Evolutionary conservation across 371 early-diverging fungal genomes (phyloP), one percentile per base, ranked within the genome.

Genomic region (Actinomucor elegans): DNA sequence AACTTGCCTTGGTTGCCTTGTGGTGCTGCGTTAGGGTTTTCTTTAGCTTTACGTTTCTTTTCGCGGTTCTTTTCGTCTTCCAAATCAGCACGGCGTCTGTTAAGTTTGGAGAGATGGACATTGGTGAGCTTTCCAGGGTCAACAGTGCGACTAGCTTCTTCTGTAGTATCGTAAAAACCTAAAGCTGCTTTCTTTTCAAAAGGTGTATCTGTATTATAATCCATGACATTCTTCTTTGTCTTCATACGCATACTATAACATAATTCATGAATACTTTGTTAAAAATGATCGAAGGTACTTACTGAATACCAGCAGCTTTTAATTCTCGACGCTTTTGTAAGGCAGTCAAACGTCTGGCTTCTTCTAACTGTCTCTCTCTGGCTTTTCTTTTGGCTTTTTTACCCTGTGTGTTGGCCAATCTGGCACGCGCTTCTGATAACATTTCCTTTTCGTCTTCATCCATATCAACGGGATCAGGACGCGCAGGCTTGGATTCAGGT

Each of bases 381-480:
- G 97, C 98, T 80, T 97, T 98, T 66, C 99, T 85, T 69, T 97
- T 97, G 11, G 99, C 97, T 63, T 98, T 98, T 65, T 98, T 98
- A 50, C 99, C 99, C 68, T 97, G 97, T 11, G 98, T 97, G 66
- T 98, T 98, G 34, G 99, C 99, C 50, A 98, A 75, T 70, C 99
- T 85, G 14, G 99, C 99, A 53, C 99, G 88, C 5, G 99, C 98
- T 72, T 98, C 98, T 3, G 94, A 93, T 23, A 97, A 79, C 98
- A 97, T 97, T 67, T 97, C 98, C 80, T 97, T 97, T 73, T 97
- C 98, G 69, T 97, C 98, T 67, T 97, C 97, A 57, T 98, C 97
- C 99, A 97, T 96, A 67, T 98, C 98, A 1, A 98, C 92, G 7
- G 98, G 96, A 75, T 98, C 98, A 3, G 98, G 98, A 14, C 97